Evolutionary conservation across 108 stramenopile species (phyloP).

Genomic region (Heterococcus sp.): DNA sequence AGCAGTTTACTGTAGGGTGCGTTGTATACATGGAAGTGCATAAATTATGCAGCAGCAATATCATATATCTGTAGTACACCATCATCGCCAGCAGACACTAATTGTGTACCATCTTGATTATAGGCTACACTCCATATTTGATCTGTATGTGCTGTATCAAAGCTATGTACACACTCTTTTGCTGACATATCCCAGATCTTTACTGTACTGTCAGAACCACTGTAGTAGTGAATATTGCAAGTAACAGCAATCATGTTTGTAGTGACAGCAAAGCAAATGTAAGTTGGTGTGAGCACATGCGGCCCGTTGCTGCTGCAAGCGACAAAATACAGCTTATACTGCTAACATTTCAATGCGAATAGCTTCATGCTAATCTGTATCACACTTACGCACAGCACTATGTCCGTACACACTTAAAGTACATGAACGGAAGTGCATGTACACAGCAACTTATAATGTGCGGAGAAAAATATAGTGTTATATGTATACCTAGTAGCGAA

Average conservation of each 20-base stretch:
- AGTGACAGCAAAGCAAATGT: not conserved
- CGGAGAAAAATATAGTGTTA: not conserved
- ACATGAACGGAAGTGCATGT: no score
- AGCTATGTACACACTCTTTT: slow-evolving; percentile 37
- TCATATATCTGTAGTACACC: slow-evolving; percentile 38
- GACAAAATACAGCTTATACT: no score
- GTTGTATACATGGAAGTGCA: no score
- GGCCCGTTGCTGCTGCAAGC: no score
- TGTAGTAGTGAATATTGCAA: not conserved
- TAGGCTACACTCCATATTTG: slow-evolving; percentile 45
- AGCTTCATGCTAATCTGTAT: no score
- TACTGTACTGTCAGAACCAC: slow-evolving; percentile 32
- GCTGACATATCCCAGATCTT: slow-evolving; percentile 44
- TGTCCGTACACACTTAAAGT: no score
- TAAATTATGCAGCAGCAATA: not conserved
- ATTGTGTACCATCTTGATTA: slow-evolving; percentile 8
- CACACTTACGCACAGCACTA: no score
- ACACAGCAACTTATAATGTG: no score
- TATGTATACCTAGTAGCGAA: slow-evolving; percentile 15
- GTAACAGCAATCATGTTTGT: not conserved
- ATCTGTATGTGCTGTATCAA: slow-evolving; percentile 27
- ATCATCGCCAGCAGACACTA: slow-evolving; percentile 35
- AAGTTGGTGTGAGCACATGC: no score
- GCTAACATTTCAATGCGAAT: no score
- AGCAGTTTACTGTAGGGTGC: no score